phyloP scores from a whole-genome alignment of 2,329 filamentous ascomycete species.

The Epichloe amarillans region DNA sequence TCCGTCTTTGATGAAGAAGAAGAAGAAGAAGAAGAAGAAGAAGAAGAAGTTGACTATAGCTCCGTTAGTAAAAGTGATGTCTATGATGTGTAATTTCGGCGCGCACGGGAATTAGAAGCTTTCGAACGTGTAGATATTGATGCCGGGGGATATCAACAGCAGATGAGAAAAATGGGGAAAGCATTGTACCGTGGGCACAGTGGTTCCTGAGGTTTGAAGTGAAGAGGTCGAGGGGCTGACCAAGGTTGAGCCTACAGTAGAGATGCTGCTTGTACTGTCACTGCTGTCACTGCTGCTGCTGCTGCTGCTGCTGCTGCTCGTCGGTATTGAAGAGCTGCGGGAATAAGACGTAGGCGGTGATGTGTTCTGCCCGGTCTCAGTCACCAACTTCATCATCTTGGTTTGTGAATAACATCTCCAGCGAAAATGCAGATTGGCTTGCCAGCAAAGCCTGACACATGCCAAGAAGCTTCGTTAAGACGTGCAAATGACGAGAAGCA shows the following conservation, averaged over 20 bases:
- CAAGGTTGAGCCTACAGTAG: conserved; percentile 23
- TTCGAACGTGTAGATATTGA: not conserved
- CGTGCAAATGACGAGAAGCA: conserved; percentile 2
- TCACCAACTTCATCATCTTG: conserved; percentile 18
- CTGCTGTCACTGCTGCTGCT: not conserved
- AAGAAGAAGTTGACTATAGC: not conserved
- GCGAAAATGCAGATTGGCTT: conserved; percentile 8
- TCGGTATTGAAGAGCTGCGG: conserved; percentile 12
- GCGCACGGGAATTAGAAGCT: not conserved
- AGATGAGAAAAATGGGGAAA: not conserved
- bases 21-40: too few species aligned
- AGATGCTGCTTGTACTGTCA: conserved; percentile 16
- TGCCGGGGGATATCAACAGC: too few species aligned
- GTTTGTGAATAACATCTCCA: conserved; percentile 9
- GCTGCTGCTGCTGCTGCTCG: conserved; percentile 6
- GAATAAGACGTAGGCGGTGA: conserved; percentile 12
- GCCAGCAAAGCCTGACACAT: conserved; percentile 8
- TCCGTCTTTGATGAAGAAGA: not conserved
- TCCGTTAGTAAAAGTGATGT: not conserved
- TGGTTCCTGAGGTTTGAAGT: not conserved
- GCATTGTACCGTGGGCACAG: not conserved
- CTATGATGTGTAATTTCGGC: not conserved
- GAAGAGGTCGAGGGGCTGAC: not conserved
- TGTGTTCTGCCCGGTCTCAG: conserved; percentile 23
- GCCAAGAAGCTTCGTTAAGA: not conserved